Base-by-base conservation (phyloP, 164 flowering plant genomes). In the Annona cherimola region DNA sequence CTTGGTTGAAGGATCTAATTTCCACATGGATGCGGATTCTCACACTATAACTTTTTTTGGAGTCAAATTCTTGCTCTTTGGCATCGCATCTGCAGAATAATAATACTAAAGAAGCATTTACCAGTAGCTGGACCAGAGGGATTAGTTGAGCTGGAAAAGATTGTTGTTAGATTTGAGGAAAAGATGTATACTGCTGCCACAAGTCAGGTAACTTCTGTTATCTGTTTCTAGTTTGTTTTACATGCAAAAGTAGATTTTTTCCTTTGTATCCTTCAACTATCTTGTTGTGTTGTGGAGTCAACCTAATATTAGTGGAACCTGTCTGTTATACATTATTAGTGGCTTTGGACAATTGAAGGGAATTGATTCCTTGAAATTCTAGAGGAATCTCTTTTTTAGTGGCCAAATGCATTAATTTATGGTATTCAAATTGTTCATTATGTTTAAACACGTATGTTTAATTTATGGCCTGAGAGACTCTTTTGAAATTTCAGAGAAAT, bases 81-180 rank as follows among this genome's bases (percentile, higher is more conserved):
- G n/a, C n/a, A n/a, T n/a, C 20, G 40, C 20, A 57, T 43, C 43
- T 59, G 39, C 66, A 85, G 88, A 78, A 78, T 74, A 83, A 86
- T 83, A 2, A 77, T 79, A 64, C 74, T 85, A 59, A 80, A 80
- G 82, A 80, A 68, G 72, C 83, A 80, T 73, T 79, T 81, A 43
- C 82, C 83, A 1, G 70, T 77, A 62, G 74, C 83, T 57, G 81
- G 82, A 18, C 83, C 83, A 3, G 88, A 83, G 46, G 86, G 86
- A 63, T 62, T 81, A 50, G 72, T 70, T 57, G 86, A 85, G 63
- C 83, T 85, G 18, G 63, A 77, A 63, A 81, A 85, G 76, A 80
- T 83, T 74, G 88, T 86, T 76, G 73, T 77, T 50, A 81, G 82
- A 50, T 85, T 85, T 85, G 88, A 85, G 76, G 86, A 83, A 41